phyloP scores from a whole-genome alignment of 1,139 yeast species.

The Taphrina confusa region DNA sequence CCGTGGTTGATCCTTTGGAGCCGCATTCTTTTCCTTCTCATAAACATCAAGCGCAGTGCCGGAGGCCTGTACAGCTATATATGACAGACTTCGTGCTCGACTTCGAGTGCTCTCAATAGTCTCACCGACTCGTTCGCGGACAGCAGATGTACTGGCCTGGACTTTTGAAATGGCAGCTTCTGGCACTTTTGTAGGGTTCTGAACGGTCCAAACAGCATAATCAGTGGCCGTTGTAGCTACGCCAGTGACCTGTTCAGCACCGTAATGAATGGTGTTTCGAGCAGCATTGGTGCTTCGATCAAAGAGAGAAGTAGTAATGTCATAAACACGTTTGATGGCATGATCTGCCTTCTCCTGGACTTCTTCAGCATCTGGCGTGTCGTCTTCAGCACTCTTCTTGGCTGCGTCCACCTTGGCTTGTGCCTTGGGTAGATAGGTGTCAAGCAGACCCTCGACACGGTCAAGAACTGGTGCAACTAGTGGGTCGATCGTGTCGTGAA shows the following conservation, averaged over 20 bases:
- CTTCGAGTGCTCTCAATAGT: slow-evolving; percentile 19
- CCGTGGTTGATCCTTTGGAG: slow-evolving; percentile 28
- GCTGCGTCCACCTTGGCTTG: slow-evolving; percentile 12
- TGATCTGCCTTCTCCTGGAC: slow-evolving; percentile 3
- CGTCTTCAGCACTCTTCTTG: slow-evolving; percentile 21
- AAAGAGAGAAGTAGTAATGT: slow-evolving; percentile 6
- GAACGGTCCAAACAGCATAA: slow-evolving; percentile 15
- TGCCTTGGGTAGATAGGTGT: slow-evolving; percentile 31
- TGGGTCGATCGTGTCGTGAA: slow-evolving; percentile 18
- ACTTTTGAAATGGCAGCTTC: slow-evolving; percentile 15
- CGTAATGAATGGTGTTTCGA: neutral
- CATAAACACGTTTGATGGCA: slow-evolving; percentile 18
- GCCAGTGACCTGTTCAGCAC: neutral
- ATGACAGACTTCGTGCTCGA: slow-evolving; percentile 14
- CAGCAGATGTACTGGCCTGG: neutral
- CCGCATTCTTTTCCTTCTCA: slow-evolving; percentile 4
- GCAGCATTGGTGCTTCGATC: slow-evolving; percentile 26
- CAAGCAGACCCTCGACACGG: slow-evolving; percentile 23
- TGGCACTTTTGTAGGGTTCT: slow-evolving; percentile 25
- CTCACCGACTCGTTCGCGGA: slow-evolving; percentile 17
- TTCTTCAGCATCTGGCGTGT: slow-evolving; percentile 9
- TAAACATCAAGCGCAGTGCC: slow-evolving; percentile 11
- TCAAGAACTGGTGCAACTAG: slow-evolving; percentile 19
- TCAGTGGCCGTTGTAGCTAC: slow-evolving; percentile 19
- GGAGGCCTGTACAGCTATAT: slow-evolving; percentile 19